Percentiles rank a stretch among this genome's conserved stretches.
phyloP scores from a whole-genome alignment of 805 yeast species.

The Teunomyces cretensis region DNA sequence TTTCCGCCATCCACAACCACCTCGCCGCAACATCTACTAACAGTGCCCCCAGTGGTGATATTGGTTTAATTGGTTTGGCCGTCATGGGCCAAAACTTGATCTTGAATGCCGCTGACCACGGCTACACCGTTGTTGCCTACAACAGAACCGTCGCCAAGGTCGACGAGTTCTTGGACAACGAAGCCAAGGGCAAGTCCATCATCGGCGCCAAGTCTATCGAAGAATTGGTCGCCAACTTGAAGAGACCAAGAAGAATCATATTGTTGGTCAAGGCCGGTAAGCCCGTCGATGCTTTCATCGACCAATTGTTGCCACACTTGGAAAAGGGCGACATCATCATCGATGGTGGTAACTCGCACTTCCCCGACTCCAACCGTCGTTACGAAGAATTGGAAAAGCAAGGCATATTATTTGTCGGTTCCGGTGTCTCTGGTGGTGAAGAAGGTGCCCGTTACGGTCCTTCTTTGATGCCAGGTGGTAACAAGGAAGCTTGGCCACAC shows the following conservation, averaged over 20 bases:
- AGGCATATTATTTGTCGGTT: constrained; percentile 93
- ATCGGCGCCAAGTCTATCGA: constrained; percentile 92
- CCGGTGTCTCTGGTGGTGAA: constrained; percentile 99
- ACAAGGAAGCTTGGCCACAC: constrained; percentile 97
- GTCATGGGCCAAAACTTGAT: constrained; percentile 99
- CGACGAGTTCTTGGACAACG: constrained; percentile 88
- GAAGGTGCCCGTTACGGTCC: constrained; percentile 99
- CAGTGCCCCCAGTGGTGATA: constrained; percentile 68
- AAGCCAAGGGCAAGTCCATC: constrained; percentile 96
- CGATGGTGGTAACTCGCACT: constrained; percentile 99
- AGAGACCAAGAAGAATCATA: constrained; percentile 96
- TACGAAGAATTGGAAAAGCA: constrained; percentile 80
- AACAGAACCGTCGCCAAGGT: constrained; percentile 97
- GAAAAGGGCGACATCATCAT: constrained; percentile 97
- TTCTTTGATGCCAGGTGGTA: constrained; percentile 99
- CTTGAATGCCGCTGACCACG: constrained; percentile 97
- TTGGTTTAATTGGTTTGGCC: constrained; percentile 99
- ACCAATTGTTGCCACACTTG: constrained; percentile 83
- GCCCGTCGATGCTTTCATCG: constrained; percentile 90
- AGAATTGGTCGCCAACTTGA: constrained; percentile 83
- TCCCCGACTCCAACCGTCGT: constrained; percentile 98
- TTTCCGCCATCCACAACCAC: constrained; percentile 13
- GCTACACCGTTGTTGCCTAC: constrained; percentile 96
- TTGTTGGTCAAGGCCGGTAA: constrained; percentile 94
- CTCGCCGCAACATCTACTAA: constrained; percentile 19